A percentile compares a stretch with the other conserved stretches of the same genome.
These are phyloP conservation scores for Plasmopara viticola DNA, from an alignment of 352 stramenopile species.

Conservation along the genomic window DNA sequence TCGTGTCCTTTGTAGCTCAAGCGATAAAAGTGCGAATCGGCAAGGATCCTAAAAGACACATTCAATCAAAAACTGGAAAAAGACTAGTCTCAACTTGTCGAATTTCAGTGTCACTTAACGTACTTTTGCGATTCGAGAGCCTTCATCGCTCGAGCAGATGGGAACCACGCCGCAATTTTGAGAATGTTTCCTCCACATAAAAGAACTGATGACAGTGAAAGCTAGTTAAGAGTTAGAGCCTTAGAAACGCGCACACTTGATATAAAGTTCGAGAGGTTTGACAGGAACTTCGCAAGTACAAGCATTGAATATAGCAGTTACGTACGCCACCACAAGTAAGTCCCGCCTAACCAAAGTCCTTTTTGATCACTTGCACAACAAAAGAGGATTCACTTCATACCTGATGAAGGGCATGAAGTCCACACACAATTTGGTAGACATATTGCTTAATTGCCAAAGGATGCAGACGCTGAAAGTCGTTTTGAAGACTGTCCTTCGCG, in stretches of 20 bases:
- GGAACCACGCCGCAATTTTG: constrained; percentile 40
- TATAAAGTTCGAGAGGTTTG: neutral
- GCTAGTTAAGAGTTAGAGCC: constrained; percentile 10
- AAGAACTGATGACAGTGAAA: constrained; percentile 39
- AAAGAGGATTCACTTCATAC: constrained; percentile 5
- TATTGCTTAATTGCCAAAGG: constrained; percentile 31
- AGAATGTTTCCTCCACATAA: constrained; percentile 26
- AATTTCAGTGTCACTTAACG: constrained; percentile 1
- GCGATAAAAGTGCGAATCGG: constrained; percentile 8
- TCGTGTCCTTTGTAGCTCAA: constrained; percentile 21
- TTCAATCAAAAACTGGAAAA: too few species aligned
- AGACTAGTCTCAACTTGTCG: too few species aligned
- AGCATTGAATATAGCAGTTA: neutral
- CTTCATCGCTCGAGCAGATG: constrained; percentile 18
- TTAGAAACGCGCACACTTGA: neutral
- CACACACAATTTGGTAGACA: constrained; percentile 20
- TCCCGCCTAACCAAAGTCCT: constrained; percentile 8
- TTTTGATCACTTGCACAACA: neutral
- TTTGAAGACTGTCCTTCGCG: constrained; percentile 13
- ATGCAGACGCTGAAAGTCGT: constrained; percentile 35
- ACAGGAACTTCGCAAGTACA: neutral
- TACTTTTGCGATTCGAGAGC: constrained; percentile 19
- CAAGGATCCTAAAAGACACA: constrained; percentile 22
- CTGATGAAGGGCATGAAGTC: constrained; percentile 30
- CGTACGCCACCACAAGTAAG: constrained; percentile 34